Conservation (phyloP, 352 stramenopile genomes). For the Thalassiosira delicatula region DNA sequence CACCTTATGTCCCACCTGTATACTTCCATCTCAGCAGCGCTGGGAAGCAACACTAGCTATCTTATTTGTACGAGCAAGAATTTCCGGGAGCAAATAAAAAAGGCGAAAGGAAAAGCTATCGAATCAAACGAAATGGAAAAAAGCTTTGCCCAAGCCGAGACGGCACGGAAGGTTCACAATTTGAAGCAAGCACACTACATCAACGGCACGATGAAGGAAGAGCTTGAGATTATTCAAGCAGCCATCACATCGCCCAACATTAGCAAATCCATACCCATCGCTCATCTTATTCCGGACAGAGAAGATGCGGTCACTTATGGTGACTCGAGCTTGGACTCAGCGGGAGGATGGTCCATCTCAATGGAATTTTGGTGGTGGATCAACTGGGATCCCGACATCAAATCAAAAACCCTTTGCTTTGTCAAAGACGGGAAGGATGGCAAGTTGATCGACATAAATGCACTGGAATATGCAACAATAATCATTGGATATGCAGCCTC, state of each 20-base stretch:
- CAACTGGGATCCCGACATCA: background rate
- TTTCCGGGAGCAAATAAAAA: background rate
- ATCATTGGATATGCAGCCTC: conserved; percentile 47
- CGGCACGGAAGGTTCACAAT: conserved; percentile 13
- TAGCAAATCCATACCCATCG: conserved; percentile 12
- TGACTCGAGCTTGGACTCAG: conserved; percentile 10
- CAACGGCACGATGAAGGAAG: conserved; percentile 17
- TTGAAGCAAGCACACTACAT: conserved; percentile 15
- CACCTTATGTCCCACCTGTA: conserved; percentile 24
- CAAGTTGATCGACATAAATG: conserved; percentile 35
- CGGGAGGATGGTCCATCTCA: conserved; percentile 27
- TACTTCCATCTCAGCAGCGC: background rate
- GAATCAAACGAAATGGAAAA: background rate
- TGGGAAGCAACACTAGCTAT: background rate
- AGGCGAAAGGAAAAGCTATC: background rate
- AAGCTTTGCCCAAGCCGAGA: conserved; percentile 5
- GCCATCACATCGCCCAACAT: background rate
- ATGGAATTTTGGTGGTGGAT: conserved; percentile 39
- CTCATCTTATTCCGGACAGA: conserved; percentile 13
- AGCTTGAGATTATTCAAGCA: conserved; percentile 30
- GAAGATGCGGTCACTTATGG: background rate
- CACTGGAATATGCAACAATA: conserved; percentile 26
- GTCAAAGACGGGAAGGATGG: conserved; percentile 16
- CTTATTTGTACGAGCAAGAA: background rate
- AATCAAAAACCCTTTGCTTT: conserved; percentile 10